phyloP scores from a whole-genome alignment of 257 asterid genomes.

The Lavandula angustifolia region DNA sequence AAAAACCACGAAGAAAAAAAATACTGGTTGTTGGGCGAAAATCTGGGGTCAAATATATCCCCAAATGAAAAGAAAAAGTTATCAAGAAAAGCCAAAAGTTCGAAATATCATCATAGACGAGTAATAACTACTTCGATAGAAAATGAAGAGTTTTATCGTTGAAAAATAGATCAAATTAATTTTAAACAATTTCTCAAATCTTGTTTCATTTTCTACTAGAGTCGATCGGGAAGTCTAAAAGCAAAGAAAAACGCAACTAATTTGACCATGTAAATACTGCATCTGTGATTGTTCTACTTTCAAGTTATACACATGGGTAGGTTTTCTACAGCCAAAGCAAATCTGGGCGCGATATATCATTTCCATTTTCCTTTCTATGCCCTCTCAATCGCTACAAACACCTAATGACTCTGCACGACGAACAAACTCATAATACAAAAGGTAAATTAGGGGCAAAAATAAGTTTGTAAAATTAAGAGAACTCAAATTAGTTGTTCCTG shows the following conservation, averaged over 20 bases:
- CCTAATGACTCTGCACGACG: conserved; percentile 14
- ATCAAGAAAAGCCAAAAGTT: not conserved
- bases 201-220: no score
- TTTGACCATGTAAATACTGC: no score
- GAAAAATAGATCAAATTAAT: no score
- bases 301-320: conserved; percentile 2
- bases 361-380: not conserved
- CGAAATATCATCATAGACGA: not conserved
- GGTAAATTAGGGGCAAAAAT: not conserved
- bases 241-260: no score
- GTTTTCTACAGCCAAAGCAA: conserved; percentile 6
- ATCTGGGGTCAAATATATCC: conserved; percentile 15
- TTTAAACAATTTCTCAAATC: no score
- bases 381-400: conserved; percentile 7
- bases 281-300: not conserved
- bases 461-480: not conserved
- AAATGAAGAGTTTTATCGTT: no score
- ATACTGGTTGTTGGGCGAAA: conserved; percentile 11
- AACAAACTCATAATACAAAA: not conserved
- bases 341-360: not conserved
- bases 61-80: not conserved
- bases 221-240: no score
- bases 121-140: no score
- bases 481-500: not conserved
- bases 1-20: conserved; percentile 16